A percentile compares a stretch with the other conserved stretches of the same genome.
Evolutionary conservation across 148 eudicot genomes (phyloP).

Genomic region (Gaultheria prostrata): DNA sequence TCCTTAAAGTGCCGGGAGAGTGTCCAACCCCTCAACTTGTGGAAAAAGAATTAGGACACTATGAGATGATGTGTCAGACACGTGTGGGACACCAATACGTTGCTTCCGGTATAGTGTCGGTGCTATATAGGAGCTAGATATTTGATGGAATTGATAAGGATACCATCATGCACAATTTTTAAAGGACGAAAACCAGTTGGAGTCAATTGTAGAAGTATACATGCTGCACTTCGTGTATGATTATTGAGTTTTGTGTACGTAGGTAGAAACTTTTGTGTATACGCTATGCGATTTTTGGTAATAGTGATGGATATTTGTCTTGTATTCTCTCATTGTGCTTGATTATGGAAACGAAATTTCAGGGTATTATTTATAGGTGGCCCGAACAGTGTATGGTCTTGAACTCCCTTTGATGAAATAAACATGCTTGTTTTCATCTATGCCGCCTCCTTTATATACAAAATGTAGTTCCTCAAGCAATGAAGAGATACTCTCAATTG

Average conservation of each 20-base stretch:
- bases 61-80: no score
- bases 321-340: background rate
- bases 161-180: background rate
- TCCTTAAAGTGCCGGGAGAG: no score
- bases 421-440: background rate
- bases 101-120: no score
- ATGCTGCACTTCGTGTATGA: background rate
- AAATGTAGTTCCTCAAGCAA: background rate
- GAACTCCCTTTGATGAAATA: background rate
- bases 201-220: background rate
- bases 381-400: background rate
- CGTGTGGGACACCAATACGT: no score
- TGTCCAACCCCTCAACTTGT: no score
- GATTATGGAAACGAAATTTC: background rate
- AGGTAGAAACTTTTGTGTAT: background rate
- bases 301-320: background rate
- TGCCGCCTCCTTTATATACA: background rate
- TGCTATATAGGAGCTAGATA: background rate
- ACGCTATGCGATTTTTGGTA: background rate
- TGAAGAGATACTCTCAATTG: background rate
- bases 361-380: background rate
- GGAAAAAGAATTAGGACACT: no score
- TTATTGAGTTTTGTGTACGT: background rate
- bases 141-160: background rate
- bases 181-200: background rate